These are phyloP conservation scores for Trichoderma virens DNA, from an alignment of 495 filamentous ascomycete genomes.

Conservation along the genomic window DNA sequence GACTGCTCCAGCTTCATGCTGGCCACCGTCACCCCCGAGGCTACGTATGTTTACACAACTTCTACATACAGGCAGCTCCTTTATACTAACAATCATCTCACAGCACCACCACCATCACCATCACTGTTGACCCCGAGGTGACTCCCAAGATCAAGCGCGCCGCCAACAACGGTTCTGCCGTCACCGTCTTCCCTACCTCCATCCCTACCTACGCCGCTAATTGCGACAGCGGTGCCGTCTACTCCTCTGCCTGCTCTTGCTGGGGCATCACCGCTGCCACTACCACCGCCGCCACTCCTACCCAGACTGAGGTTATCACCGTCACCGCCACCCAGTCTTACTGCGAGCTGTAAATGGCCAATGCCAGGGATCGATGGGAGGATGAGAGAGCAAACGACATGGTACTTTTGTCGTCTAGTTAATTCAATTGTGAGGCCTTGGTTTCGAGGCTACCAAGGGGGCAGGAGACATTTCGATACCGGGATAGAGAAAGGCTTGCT, in stretches of 20 bases:
- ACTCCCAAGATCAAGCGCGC: slow-evolving; percentile 16
- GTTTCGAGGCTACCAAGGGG: too few relatives aligned
- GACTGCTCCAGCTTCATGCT: slow-evolving; percentile 28
- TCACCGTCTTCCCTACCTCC: slow-evolving; percentile 17
- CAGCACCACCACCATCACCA: slow-evolving; percentile 21
- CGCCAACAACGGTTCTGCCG: slow-evolving; percentile 11
- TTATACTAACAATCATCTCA: background rate
- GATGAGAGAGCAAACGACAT: background rate
- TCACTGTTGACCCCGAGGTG: slow-evolving; percentile 18
- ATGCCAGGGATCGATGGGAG: background rate
- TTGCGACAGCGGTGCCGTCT: slow-evolving; percentile 18
- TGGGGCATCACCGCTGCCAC: slow-evolving; percentile 25
- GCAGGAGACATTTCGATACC: too few relatives aligned
- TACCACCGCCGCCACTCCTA: slow-evolving; percentile 22
- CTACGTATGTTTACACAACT: slow-evolving; percentile 19
- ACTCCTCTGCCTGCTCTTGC: slow-evolving; percentile 27
- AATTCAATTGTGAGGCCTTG: too few relatives aligned
- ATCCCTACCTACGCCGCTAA: slow-evolving; percentile 23
- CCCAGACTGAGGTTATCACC: slow-evolving; percentile 26
- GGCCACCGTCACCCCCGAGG: slow-evolving; percentile 24
- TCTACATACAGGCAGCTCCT: background rate
- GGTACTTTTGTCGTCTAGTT: background rate
- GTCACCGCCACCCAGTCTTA: slow-evolving; percentile 23
- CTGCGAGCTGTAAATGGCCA: slow-evolving; percentile 15
- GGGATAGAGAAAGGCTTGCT: too few relatives aligned